Evolutionary conservation across 768 basidiomycete species (phyloP).

Genomic region (Rhodosporidiobolus sp.): DNA sequence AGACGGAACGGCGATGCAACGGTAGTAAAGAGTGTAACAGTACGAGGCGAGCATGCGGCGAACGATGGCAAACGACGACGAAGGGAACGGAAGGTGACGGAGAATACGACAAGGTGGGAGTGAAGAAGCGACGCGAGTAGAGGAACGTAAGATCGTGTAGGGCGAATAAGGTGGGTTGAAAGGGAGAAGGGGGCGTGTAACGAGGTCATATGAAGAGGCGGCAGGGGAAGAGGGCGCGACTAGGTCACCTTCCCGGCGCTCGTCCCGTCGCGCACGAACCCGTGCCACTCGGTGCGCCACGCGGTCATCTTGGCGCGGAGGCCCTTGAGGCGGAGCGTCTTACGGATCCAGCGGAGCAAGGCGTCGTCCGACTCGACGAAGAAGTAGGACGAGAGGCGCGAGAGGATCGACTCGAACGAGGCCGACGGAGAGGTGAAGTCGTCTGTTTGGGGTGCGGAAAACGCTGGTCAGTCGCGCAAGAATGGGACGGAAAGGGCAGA

Average conservation of each 20-base stretch:
- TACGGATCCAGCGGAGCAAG: conserved; percentile 75
- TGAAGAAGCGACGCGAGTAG: background rate
- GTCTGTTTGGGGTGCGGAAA: conserved; percentile 54
- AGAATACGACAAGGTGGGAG: background rate
- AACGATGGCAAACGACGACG: background rate
- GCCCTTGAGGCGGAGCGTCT: conserved; percentile 57
- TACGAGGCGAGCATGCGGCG: too few species aligned
- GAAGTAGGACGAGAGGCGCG: conserved; percentile 88
- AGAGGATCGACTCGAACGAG: conserved; percentile 84
- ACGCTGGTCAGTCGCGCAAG: background rate
- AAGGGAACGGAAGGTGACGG: background rate
- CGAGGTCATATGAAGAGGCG: background rate
- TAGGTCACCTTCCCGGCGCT: conserved; percentile 21
- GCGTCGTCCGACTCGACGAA: conserved; percentile 84
- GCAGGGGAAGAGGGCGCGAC: background rate
- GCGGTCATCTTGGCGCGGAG: conserved; percentile 64
- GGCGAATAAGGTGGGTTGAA: too few species aligned
- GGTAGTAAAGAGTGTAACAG: background rate
- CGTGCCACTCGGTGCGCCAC: conserved; percentile 81
- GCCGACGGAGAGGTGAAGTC: conserved; percentile 75
- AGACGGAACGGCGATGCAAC: too few species aligned
- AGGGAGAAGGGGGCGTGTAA: too few species aligned
- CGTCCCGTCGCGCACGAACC: conserved; percentile 48
- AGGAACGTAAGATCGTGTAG: background rate
- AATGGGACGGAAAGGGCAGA: background rate